These are phyloP conservation scores for Mycena leptocephala DNA, from an alignment of 768 basidiomycete species.

Conservation along the genomic window DNA sequence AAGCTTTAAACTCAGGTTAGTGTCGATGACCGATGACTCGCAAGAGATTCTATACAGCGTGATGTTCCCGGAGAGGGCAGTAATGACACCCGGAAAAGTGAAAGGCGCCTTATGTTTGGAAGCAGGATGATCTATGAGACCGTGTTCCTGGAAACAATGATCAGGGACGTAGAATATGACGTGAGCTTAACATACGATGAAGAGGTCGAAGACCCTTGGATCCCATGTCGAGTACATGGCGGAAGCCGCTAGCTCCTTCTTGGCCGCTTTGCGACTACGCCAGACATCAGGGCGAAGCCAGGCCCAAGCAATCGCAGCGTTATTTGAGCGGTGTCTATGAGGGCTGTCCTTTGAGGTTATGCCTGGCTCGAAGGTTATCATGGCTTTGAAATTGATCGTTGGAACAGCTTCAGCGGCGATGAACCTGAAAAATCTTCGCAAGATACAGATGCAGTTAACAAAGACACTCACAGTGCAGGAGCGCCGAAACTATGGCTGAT, in stretches of 20 bases:
- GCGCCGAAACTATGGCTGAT: constrained; percentile 18
- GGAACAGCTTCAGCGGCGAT: constrained; percentile 10
- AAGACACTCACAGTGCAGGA: not conserved
- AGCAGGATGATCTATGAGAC: constrained; percentile 13
- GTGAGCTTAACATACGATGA: not conserved
- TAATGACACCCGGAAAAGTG: constrained; percentile 9
- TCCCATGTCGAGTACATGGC: constrained; percentile 17
- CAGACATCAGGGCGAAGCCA: constrained; percentile 23
- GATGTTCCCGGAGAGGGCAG: constrained; percentile 12
- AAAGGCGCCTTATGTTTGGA: not conserved
- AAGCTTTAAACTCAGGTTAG: constrained; percentile 1
- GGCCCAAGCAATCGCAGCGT: constrained; percentile 3
- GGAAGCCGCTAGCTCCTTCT: not conserved
- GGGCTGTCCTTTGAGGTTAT: constrained; percentile 9
- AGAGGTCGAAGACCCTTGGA: constrained; percentile 13
- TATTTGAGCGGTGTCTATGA: constrained; percentile 6
- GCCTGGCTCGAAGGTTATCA: constrained; percentile 24
- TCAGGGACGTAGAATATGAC: not conserved
- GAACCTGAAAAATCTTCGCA: not conserved
- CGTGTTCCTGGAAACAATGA: not conserved
- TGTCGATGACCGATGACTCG: not conserved
- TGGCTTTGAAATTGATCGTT: constrained; percentile 1
- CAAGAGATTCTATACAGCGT: not conserved
- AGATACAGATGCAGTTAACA: not conserved
- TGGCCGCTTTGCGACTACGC: constrained; percentile 16